Conservation (phyloP, 1,139 yeast species). For the Pichia sp. region DNA sequence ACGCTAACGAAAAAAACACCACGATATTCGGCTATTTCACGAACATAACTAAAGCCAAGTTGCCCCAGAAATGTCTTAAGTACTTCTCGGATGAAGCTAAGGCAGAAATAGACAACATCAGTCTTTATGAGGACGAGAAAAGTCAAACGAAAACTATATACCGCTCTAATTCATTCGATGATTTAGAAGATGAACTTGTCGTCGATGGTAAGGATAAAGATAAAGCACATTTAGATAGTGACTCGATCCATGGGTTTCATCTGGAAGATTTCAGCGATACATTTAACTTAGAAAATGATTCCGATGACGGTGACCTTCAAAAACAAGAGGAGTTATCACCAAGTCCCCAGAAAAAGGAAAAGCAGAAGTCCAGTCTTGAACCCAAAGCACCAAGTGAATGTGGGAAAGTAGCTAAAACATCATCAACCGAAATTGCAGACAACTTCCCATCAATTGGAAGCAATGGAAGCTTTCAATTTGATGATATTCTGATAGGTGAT, state of each 20-base stretch:
- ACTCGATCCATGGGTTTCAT: constrained; percentile 8
- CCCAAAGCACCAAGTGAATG: background rate
- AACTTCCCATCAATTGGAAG: constrained; percentile 9
- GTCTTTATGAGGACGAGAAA: constrained; percentile 13
- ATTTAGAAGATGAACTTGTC: background rate
- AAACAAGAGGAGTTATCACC: no score
- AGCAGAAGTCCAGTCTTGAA: background rate
- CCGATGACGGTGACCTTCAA: background rate
- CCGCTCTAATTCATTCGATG: constrained; percentile 15
- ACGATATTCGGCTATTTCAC: background rate
- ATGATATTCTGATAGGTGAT: constrained; percentile 17
- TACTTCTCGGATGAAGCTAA: background rate
- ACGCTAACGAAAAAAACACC: background rate
- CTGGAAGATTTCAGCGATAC: constrained; percentile 11
- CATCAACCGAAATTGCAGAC: background rate
- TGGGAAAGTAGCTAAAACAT: background rate
- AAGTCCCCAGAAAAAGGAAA: background rate
- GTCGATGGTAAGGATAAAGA: background rate
- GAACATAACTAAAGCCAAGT: background rate
- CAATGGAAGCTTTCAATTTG: constrained; percentile 12
- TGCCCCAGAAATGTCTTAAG: background rate
- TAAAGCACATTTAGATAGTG: background rate
- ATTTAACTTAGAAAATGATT: background rate
- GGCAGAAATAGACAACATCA: background rate
- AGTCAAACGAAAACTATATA: constrained; percentile 14